phyloP scores from a whole-genome alignment of 2,329 filamentous ascomycete species.

The Trichocomaceae sp. region DNA sequence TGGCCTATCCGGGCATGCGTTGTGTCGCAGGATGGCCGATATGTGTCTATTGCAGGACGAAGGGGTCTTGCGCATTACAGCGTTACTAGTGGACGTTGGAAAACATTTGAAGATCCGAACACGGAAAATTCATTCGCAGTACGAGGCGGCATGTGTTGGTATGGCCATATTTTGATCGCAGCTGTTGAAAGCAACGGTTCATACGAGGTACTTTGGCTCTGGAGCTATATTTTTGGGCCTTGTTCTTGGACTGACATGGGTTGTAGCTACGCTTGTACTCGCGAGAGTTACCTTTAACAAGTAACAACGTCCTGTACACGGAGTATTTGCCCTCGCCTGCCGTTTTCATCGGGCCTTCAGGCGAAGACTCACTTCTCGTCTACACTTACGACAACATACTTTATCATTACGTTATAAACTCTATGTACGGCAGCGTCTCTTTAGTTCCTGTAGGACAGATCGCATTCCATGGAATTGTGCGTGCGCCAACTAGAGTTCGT shows the following conservation, averaged over 20 bases:
- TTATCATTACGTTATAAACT: constrained; percentile 85
- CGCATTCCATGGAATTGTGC: constrained; percentile 90
- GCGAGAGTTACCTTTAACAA: constrained; percentile 71
- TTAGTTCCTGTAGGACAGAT: constrained; percentile 96
- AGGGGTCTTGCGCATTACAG: constrained; percentile 93
- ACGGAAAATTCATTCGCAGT: constrained; percentile 89
- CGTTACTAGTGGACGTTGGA: constrained; percentile 89
- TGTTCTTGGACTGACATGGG: constrained; percentile 14
- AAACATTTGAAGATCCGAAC: constrained; percentile 74
- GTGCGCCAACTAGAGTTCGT: constrained; percentile 84
- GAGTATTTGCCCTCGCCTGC: constrained; percentile 76
- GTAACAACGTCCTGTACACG: constrained; percentile 63
- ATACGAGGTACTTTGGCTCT: constrained; percentile 54
- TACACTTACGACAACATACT: constrained; percentile 96
- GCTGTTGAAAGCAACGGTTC: constrained; percentile 79
- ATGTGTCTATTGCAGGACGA: constrained; percentile 90
- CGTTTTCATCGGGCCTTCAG: constrained; percentile 82
- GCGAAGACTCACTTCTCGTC: constrained; percentile 88
- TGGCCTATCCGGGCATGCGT: constrained; percentile 88
- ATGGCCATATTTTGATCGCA: constrained; percentile 88
- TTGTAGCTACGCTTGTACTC: constrained; percentile 76
- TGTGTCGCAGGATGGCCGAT: constrained; percentile 85
- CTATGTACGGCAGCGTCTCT: constrained; percentile 62
- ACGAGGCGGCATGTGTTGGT: constrained; percentile 96
- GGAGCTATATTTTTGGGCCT: not conserved